Evolutionary conservation across 305 asterid species (phyloP).

Genomic region (Fraxinus sp.): DNA sequence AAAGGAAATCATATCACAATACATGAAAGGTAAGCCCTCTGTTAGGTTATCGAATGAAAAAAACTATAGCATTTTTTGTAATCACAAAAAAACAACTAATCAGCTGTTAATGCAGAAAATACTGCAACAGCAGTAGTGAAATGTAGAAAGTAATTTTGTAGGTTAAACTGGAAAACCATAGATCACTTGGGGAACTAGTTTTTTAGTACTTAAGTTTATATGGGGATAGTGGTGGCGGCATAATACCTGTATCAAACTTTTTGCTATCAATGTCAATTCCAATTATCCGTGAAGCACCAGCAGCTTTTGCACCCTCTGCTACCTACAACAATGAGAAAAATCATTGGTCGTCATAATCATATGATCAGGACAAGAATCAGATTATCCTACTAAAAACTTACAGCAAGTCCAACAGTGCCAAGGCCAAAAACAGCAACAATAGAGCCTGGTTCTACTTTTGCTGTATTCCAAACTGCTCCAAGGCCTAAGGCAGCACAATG

Average conservation of each 20-base stretch:
- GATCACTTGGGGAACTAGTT: background rate
- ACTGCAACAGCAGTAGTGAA: background rate
- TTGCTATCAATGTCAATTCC: constrained; percentile 91
- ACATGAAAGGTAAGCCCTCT: background rate
- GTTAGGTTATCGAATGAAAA: background rate
- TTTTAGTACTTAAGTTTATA: background rate
- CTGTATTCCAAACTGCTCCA: constrained; percentile 99
- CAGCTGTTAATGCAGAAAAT: background rate
- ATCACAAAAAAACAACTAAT: background rate
- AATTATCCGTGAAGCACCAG: constrained; percentile 95
- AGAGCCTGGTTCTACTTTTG: constrained; percentile 95
- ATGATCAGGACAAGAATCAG: constrained; percentile 15
- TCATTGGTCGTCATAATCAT: constrained; percentile 16
- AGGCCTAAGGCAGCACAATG: constrained; percentile 61
- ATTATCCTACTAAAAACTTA: constrained; percentile 43
- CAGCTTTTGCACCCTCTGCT: constrained; percentile 99
- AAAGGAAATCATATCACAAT: background rate
- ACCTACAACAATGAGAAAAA: constrained; percentile 48
- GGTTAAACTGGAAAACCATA: background rate
- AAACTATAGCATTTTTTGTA: background rate
- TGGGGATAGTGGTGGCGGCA: constrained; percentile 1
- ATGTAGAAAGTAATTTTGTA: background rate
- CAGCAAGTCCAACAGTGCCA: constrained; percentile 98
- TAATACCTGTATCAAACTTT: constrained; percentile 71
- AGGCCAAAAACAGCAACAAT: constrained; percentile 94